Base-by-base conservation (phyloP, 768 basidiomycete species). In the Phylloporus rhodoxanthus region DNA sequence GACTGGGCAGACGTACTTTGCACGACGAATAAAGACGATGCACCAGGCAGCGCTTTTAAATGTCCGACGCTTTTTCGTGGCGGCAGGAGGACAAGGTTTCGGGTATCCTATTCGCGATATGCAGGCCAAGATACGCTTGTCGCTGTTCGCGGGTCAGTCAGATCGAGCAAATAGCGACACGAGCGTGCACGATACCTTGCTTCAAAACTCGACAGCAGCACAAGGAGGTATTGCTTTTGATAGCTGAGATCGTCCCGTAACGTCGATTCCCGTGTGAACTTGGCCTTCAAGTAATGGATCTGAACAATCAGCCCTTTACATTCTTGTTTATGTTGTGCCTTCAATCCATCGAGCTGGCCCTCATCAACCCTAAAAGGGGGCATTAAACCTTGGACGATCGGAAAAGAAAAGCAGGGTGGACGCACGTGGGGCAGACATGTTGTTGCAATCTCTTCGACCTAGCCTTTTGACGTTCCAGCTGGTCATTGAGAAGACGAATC, bases 261-360 rank as follows among this genome's bases (percentile, higher is more conserved):
- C 1, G 76, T 75, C 9, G 84, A 79, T 70, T 99, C 96, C 21
- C 95, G 79, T 3, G 81, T 86, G 67, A 85, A 94, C 63, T 91
- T 91, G 47, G 87, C 86, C 66, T 98, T 95, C 57, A 98, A 75
- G 68, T 96, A 97, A 36, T 77, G 79, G 51, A 96, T 91, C 66
- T 96, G 91, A 8, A 90, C 80, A 43, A 98, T 82, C 17, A 97
- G 72, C 8, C 91, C 91, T 62, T 92, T 93, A 72, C 87, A 87
- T 63, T 97, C 92, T 54, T 81, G 80, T 54, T 87, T 89, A 63
- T 92, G 90, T 65, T 81, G 83, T 2, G 70, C 57, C 55, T 76
- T 82, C 54, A 89, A 60, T 11, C 72, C 70, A 3, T 73, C 72
- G 5, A 90, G 54, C 59, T 82, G 77, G 14, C 57, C 60, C 5